Percentiles rank a stretch among this genome's conserved stretches.
Evolutionary conservation across 2,329 filamentous ascomycete genomes (phyloP).

Genomic region (Ascochyta rabiei): DNA sequence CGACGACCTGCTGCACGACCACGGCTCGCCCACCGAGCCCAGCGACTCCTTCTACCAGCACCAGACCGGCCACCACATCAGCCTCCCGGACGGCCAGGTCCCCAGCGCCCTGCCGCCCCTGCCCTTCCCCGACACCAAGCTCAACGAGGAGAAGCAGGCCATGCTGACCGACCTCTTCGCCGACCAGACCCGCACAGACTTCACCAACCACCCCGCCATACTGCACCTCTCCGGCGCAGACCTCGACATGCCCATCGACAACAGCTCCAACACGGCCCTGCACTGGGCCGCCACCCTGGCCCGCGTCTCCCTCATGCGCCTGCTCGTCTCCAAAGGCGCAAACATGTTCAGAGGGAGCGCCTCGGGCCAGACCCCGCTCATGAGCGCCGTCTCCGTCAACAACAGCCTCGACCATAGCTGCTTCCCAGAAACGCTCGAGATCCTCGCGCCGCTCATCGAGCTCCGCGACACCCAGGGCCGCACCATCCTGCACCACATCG

Average conservation of each 20-base stretch:
- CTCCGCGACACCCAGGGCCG: constrained; percentile 86
- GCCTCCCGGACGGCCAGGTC: constrained; percentile 58
- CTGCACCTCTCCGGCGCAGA: constrained; percentile 77
- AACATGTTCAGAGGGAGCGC: constrained; percentile 88
- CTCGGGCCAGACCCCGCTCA: constrained; percentile 88
- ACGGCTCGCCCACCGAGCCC: constrained; percentile 73
- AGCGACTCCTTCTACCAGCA: constrained; percentile 71
- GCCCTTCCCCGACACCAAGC: constrained; percentile 62
- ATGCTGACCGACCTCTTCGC: constrained; percentile 74
- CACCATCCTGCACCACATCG: constrained; percentile 94
- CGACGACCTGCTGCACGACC: constrained; percentile 64
- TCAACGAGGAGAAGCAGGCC: constrained; percentile 79
- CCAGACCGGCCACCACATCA: constrained; percentile 54
- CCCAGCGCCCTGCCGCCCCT: constrained; percentile 69
- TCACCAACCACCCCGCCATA: constrained; percentile 76
- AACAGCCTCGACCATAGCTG: constrained; percentile 92
- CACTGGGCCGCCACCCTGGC: constrained; percentile 97
- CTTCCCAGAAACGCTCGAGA: constrained; percentile 88
- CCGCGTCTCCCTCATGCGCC: constrained; percentile 78
- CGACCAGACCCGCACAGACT: constrained; percentile 68
- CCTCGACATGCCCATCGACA: constrained; percentile 90
- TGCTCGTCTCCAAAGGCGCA: constrained; percentile 82
- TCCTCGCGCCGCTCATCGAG: constrained; percentile 88
- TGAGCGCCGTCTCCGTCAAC: constrained; percentile 89
- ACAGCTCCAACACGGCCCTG: constrained; percentile 84